Evolutionary conservation across 169 alveolate species (phyloP), one percentile per base, ranked within the genome.

Genomic region (Cryptosporidium canis): DNA sequence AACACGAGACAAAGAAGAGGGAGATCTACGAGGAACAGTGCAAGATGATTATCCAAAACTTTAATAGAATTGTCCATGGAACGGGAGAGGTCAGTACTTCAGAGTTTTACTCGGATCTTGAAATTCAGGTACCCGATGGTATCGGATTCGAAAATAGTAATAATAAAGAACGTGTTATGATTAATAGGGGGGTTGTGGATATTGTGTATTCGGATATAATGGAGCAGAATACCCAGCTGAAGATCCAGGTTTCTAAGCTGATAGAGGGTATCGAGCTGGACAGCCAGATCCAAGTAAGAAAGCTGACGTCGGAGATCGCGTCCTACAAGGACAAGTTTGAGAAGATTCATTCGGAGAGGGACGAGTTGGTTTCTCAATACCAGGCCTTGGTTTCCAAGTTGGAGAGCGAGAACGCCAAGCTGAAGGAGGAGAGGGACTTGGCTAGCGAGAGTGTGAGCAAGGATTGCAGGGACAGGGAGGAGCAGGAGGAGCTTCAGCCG

Each of bases 241-340:
- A 77, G 64, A 55, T 77, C 12, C 87, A 77, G 24, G 55, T 77
- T 37, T 77, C 87, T 5, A 77, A 77, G n/a, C 33, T 77, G 29
- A 77, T 77, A 21, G 87, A 77, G 4, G 87, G 87, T 0, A 77
- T 58, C 16, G 87, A 77, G 37, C 27, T 77, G 44, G 87, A 77
- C 11, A 41, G 87, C 39, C 87, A 77, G 44, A 77, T 77, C 4
- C 87, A 77, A 33, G 39, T 77, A 35, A 55, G 87, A 9, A 77
- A 77, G 55, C 45, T 77, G 37, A 77, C 47, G 31, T 55, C 58
- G 3, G 87, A 77, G 5, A 39, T 77, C 12, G 45, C 87, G 12
- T 58, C 70, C 3, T 77, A 44, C 21, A 77, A 21, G 27, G 72
- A 77, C 6, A 55, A 77, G 12, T 77, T 77, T 58, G 68, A 56